Percentiles rank a stretch among this genome's conserved stretches.
Evolutionary conservation across 306 rosid species (phyloP).

Genomic region (Cicer bijugum): DNA sequence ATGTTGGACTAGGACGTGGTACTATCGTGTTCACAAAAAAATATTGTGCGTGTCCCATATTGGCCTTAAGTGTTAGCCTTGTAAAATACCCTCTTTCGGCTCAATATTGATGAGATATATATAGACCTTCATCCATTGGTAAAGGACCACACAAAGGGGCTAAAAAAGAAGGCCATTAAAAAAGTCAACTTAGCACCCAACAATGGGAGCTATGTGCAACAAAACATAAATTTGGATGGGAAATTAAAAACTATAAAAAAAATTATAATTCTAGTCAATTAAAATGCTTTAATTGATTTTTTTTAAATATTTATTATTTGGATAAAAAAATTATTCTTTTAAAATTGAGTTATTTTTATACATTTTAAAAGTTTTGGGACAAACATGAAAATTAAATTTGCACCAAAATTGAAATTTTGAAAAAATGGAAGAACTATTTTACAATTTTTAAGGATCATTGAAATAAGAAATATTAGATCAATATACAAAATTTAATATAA

Average conservation of each 20-base stretch:
- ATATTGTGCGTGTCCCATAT: slow-evolving; percentile 17
- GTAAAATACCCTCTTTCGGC: not conserved
- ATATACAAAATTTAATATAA: no score
- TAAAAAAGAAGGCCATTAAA: not conserved
- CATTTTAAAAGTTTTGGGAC: no score
- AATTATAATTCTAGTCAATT: no score
- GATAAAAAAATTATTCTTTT: no score
- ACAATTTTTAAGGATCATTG: no score
- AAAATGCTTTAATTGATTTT: no score
- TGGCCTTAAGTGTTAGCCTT: not conserved
- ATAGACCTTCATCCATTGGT: not conserved
- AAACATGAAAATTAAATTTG: no score
- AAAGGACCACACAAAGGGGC: slow-evolving; percentile 12
- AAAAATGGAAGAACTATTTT: no score
- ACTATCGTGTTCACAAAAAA: slow-evolving; percentile 15
- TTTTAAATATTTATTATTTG: no score
- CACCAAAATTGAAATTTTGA: no score
- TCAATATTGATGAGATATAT: not conserved
- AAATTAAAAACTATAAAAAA: not conserved
- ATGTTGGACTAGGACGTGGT: slow-evolving; percentile 47
- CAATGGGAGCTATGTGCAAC: not conserved
- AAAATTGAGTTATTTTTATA: no score
- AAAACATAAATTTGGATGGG: slow-evolving; percentile 4
- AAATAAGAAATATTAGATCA: no score
- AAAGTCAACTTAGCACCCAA: slow-evolving; percentile 34